Evolutionary conservation across 352 stramenopile genomes (phyloP), one percentile per base, ranked within the genome.

Genomic region (Pythium apleroticum): DNA sequence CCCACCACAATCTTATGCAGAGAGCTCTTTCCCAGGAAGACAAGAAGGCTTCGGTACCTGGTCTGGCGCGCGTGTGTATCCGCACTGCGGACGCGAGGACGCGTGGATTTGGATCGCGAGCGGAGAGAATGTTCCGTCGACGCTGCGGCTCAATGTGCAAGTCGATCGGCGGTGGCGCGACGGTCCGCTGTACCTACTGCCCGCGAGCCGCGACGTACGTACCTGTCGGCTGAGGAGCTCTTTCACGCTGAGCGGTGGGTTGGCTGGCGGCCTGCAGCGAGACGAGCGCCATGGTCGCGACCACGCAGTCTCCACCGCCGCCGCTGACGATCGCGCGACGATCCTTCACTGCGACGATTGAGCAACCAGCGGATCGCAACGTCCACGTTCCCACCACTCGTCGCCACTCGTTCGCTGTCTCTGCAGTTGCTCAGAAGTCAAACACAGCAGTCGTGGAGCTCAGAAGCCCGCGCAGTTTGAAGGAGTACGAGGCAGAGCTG

Each of bases 231-330:
- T 27, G n/a, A 49, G 5, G 41, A 20, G 41, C 41, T 27, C 5
- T n/a, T 15, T 39, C 33, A 15, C 33, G 33, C 33, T 39, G 33
- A 39, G 33, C 11, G 33, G 33, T 15, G 30, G 15, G 12, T 48
- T 24, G 39, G 10, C 12, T 22, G 39, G 39, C 12, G 39, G 20
- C n/a, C 41, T 49, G 41, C 33, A 39, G 33, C 33, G 14, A 11
- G 33, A 39, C 33, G 33, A 39, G 41, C 7, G n/a, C 27, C 33
- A 77, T 77, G 66, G 70, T 77, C 46, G 62, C 70, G 48, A 61
- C 35, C 41, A 30, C 53, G 10, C 57, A 71, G 33, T 74, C 57
- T 50, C 50, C 46, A 59, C 46, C 62, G 49, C 57, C 43, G 33
- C 5, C 56, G 14, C 48, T 48, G 5, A 63, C 53, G 57, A 57